phyloP scores from a whole-genome alignment of 2,329 filamentous ascomycete genomes.

The Mollisiaceae sp. region DNA sequence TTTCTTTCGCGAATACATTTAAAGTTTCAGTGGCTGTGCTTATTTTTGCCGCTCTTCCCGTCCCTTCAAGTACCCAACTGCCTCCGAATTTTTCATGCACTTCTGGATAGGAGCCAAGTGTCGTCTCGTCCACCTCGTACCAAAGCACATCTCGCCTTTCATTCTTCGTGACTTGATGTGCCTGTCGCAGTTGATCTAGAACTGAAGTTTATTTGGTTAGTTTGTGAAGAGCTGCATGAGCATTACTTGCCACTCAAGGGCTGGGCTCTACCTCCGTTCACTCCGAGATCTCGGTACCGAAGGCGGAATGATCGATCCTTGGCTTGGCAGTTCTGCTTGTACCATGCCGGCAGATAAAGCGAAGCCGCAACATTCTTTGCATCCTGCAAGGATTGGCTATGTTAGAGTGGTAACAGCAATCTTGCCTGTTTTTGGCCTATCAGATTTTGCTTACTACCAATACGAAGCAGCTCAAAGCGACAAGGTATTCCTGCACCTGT shows the following conservation, averaged over 20 bases:
- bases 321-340: background rate
- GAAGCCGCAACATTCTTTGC: background rate
- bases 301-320: background rate
- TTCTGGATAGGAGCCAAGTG: too few relatives aligned
- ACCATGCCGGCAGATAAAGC: background rate
- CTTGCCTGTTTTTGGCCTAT: background rate
- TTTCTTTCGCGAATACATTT: too few relatives aligned
- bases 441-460: background rate
- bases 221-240: background rate
- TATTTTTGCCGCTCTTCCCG: too few relatives aligned
- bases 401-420: background rate
- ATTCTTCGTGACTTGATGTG: too few relatives aligned
- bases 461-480: background rate
- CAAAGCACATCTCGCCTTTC: too few relatives aligned
- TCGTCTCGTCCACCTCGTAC: too few relatives aligned
- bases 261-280: background rate
- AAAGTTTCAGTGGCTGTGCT: too few relatives aligned
- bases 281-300: background rate
- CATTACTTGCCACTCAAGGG: background rate
- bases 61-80: too few relatives aligned
- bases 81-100: too few relatives aligned
- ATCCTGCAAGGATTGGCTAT: background rate
- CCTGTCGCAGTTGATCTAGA: background rate
- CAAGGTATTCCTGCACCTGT: constrained; percentile 4
- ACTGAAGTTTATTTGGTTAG: background rate